phyloP scores from a whole-genome alignment of 345 rosid genomes.

The Balakata baccata region DNA sequence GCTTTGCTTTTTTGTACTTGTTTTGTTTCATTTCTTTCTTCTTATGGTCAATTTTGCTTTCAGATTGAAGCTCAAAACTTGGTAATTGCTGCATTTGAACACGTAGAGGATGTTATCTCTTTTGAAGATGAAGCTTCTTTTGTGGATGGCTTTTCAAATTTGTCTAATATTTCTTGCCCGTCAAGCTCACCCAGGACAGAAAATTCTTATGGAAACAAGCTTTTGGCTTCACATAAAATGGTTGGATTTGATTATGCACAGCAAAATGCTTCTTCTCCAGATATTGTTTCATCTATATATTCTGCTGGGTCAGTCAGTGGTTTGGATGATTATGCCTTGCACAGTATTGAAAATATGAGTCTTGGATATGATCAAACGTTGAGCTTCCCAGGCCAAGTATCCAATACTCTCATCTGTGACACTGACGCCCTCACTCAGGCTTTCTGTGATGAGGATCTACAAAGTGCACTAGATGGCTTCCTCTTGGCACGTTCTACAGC shows the following conservation, averaged over 20 bases:
- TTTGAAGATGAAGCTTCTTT: conserved; percentile 62
- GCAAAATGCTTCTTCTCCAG: conserved; percentile 51
- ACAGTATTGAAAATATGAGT: conserved; percentile 49
- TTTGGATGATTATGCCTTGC: conserved; percentile 58
- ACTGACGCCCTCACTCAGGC: conserved; percentile 45
- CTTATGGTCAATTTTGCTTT: conserved; percentile 20
- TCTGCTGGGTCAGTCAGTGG: conserved; percentile 46
- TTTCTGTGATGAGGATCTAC: conserved; percentile 71
- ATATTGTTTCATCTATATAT: conserved; percentile 62
- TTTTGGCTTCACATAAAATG: conserved; percentile 40
- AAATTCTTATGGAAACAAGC: conserved; percentile 37
- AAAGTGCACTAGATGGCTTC: conserved; percentile 55
- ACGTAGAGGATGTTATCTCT: conserved; percentile 54
- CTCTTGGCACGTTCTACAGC: conserved; percentile 39
- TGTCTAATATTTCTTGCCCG: conserved; percentile 29
- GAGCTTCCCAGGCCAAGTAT: conserved; percentile 45
- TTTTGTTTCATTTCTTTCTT: conserved; percentile 19
- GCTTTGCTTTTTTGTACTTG: not conserved
- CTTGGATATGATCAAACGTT: conserved; percentile 52
- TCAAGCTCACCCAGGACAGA: conserved; percentile 43
- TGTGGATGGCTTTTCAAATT: conserved; percentile 38
- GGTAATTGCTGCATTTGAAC: conserved; percentile 66
- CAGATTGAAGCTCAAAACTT: conserved; percentile 70
- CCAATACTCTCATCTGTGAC: conserved; percentile 49
- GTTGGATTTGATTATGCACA: conserved; percentile 61